Base-by-base conservation (phyloP, 164 flowering plant genomes). In the Platanus orientalis region DNA sequence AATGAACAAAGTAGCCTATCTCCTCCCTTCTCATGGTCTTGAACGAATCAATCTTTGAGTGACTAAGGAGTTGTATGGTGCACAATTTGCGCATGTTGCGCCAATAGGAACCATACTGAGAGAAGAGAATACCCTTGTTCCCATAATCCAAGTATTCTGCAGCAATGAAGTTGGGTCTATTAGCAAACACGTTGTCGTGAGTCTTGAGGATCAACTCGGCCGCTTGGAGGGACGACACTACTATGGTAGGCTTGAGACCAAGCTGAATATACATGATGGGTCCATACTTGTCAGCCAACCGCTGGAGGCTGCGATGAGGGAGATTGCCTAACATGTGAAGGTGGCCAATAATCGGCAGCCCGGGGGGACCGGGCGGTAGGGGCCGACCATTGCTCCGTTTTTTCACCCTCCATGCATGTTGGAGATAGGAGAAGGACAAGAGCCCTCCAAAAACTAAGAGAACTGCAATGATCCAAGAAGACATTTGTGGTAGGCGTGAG, bases 21-120 rank as follows among this genome's bases (percentile, higher is more conserved):
- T 32, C 56, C 56, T n/a, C 63, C 36, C 14, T 66, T 29, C 73
- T 53, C 64, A 44, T 32, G 26, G 25, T 21, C 40, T 32, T 57
- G 44, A 72, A 68, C 0, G 59, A 54, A 14, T 69, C 73, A 5
- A 69, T 61, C 49, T 72, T 76, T 2, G 24, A 11, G 24, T 21
- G 50, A 32, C 61, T 72, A 6, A 76, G 67, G 0, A 76, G 64
- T 57, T 69, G 59, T n/a, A 67, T 3, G n/a, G 67, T 64, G 51
- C 76, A 73, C 11, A 73, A 3, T 16, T 51, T 69, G 17, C 73
- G 55, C 2, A 65, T 11, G 40, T 57, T 32, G 17, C 80, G 73
- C 77, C 75, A 77, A 25, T 77, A 71, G 0, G 73, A 27, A 19
- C 80, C 77, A 20, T 77, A 73, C 14, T 61, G 23, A 0, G 66